Evolutionary conservation across 345 rosid species (phyloP).

Genomic region (Arabis alpina): DNA sequence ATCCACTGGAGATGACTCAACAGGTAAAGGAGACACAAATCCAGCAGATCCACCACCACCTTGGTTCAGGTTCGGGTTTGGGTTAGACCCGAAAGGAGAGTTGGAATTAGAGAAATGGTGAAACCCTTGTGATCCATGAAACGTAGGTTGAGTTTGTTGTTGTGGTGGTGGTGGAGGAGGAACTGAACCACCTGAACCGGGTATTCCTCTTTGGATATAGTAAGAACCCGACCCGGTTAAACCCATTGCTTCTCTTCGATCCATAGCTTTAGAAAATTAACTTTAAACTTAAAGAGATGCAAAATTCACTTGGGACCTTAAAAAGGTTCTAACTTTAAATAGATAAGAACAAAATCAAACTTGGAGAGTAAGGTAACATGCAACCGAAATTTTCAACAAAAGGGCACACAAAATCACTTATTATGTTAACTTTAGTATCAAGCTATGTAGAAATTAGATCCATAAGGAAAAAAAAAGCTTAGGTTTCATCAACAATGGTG

Average conservation of each 20-base stretch:
- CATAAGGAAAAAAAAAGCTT: slow-evolving; percentile 5
- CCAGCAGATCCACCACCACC: slow-evolving; percentile 28
- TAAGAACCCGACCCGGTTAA: slow-evolving; percentile 77
- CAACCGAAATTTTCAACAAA: slow-evolving; percentile 46
- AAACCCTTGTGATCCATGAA: slow-evolving; percentile 73
- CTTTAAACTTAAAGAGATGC: neutral
- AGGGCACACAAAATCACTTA: slow-evolving; percentile 30
- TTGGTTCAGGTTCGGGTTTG: neutral
- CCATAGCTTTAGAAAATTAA: slow-evolving; percentile 61
- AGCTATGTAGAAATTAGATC: slow-evolving; percentile 22
- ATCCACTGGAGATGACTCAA: slow-evolving; percentile 59
- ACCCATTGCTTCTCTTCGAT: slow-evolving; percentile 89
- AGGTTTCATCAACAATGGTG: slow-evolving; percentile 43
- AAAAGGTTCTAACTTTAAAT: slow-evolving; percentile 37
- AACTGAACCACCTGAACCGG: slow-evolving; percentile 45
- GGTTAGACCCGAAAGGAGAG: slow-evolving; percentile 62
- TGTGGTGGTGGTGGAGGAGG: slow-evolving; percentile 38
- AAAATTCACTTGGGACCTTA: too few relatives aligned
- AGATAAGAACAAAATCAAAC: slow-evolving; percentile 38
- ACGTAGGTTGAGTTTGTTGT: slow-evolving; percentile 54
- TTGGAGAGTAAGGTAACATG: slow-evolving; percentile 39
- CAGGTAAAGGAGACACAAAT: slow-evolving; percentile 43
- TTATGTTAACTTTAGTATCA: slow-evolving; percentile 31
- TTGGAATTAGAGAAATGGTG: slow-evolving; percentile 57
- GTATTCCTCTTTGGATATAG: slow-evolving; percentile 76